Conservation (phyloP, 345 rosid genomes). For the Zanthoxylum bungeanum region DNA sequence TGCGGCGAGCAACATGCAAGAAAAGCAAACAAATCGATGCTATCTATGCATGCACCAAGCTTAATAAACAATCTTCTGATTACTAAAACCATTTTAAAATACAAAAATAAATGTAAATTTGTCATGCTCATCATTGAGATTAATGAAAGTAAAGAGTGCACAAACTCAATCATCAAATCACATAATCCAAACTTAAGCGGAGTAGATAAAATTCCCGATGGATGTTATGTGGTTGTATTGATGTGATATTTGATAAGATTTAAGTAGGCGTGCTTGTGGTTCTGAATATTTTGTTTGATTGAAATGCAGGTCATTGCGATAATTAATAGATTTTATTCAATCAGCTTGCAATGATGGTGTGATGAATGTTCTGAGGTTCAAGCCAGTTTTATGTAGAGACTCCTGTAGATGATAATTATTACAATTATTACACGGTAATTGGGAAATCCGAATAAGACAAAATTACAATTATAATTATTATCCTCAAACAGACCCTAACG, state of each 20-base stretch:
- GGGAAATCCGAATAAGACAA: too few relatives aligned
- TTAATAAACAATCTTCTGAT: too few relatives aligned
- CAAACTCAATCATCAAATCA: neutral
- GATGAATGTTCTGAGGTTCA: conserved; percentile 60
- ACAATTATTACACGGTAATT: too few relatives aligned
- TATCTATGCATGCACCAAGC: too few relatives aligned
- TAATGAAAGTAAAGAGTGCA: neutral
- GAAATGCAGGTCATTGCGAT: conserved; percentile 11
- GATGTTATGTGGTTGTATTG: neutral
- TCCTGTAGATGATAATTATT: too few relatives aligned
- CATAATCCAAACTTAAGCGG: too few relatives aligned
- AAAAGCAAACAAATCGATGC: neutral
- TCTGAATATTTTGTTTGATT: neutral
- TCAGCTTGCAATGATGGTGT: conserved; percentile 97
- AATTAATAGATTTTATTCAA: conserved; percentile 58
- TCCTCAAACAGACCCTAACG: too few relatives aligned
- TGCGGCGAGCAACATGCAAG: too few relatives aligned
- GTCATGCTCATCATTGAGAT: neutral
- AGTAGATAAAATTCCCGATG: too few relatives aligned
- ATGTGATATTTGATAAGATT: neutral
- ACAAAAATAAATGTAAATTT: neutral
- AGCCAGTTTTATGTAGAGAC: conserved; percentile 43
- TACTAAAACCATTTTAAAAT: neutral
- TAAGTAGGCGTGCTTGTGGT: neutral
- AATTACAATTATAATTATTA: too few relatives aligned